A percentile compares a stretch with the other conserved stretches of the same genome.
Conservation (phyloP, 148 eudicot genomes). For the Chenopodium berlandieri region DNA sequence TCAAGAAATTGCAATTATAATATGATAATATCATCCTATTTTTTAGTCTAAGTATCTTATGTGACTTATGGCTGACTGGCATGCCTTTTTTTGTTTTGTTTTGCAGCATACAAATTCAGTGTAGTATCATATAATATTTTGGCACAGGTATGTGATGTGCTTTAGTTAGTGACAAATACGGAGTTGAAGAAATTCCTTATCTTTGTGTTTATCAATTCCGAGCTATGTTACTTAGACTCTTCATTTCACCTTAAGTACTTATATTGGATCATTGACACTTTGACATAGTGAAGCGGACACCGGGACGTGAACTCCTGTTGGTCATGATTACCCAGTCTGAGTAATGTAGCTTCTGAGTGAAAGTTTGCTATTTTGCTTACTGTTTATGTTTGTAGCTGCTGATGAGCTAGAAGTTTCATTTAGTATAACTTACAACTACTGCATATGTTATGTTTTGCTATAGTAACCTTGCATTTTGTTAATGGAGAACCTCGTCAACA, state of each 20-base stretch:
- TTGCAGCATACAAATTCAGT: constrained; percentile 72
- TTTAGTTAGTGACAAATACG: neutral
- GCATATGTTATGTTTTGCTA: neutral
- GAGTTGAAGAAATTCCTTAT: neutral
- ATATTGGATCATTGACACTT: too few relatives aligned
- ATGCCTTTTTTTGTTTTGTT: neutral
- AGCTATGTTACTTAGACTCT: too few relatives aligned
- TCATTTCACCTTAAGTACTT: too few relatives aligned
- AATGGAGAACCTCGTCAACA: neutral
- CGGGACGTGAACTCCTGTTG: too few relatives aligned
- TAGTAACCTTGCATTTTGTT: neutral
- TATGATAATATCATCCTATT: neutral
- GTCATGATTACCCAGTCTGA: too few relatives aligned
- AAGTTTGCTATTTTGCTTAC: neutral
- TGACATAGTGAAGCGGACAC: too few relatives aligned
- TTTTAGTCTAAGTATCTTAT: neutral
- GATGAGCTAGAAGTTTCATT: neutral
- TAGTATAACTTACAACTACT: neutral
- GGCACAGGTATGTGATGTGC: constrained; percentile 65
- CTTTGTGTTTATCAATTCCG: neutral
- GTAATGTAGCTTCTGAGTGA: neutral
- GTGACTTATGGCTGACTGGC: constrained; percentile 16
- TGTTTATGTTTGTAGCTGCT: neutral
- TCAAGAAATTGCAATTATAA: neutral
- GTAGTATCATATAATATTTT: constrained; percentile 85